These are phyloP conservation scores for Colletotrichum trifolii DNA, from an alignment of 2,329 filamentous ascomycete genomes.

Conservation along the genomic window DNA sequence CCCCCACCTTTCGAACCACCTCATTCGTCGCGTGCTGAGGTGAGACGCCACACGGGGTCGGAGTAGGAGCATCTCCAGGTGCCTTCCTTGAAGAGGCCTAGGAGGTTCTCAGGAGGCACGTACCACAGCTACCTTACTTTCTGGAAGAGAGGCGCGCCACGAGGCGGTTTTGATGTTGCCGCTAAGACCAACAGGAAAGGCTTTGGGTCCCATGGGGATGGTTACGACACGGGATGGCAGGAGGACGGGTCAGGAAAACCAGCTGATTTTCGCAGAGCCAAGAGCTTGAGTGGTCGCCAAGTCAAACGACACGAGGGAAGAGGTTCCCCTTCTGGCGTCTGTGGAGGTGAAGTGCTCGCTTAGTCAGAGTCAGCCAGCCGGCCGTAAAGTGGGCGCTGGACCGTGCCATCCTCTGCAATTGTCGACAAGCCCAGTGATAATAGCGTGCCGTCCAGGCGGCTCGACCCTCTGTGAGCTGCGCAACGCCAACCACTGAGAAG, in stretches of 20 bases:
- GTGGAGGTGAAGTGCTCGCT: no score
- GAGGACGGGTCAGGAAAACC: slow-evolving; percentile 17
- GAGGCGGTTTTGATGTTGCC: background rate
- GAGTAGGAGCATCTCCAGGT: slow-evolving; percentile 17
- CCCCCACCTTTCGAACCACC: background rate
- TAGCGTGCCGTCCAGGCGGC: slow-evolving; percentile 27
- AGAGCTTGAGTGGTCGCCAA: slow-evolving; percentile 32
- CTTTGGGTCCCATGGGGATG: slow-evolving; percentile 13
- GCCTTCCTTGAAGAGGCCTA: background rate
- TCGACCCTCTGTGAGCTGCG: slow-evolving; percentile 9
- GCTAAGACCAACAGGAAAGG: background rate
- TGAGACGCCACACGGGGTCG: slow-evolving; percentile 21
- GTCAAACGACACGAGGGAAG: slow-evolving; percentile 24
- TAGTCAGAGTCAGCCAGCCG: no score
- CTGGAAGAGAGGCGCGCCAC: slow-evolving; percentile 1
- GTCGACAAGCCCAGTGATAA: background rate
- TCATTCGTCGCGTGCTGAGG: slow-evolving; percentile 6
- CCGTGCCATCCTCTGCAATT: no score
- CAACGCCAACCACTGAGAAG: background rate
- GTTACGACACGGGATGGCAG: slow-evolving; percentile 22
- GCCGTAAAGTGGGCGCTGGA: no score
- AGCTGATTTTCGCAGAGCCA: slow-evolving; percentile 37
- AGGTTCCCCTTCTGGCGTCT: no score
- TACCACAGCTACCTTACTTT: slow-evolving; percentile 3
- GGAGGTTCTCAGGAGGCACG: background rate